Conservation (phyloP, 352 stramenopile genomes). For the Pythium aquatile region DNA sequence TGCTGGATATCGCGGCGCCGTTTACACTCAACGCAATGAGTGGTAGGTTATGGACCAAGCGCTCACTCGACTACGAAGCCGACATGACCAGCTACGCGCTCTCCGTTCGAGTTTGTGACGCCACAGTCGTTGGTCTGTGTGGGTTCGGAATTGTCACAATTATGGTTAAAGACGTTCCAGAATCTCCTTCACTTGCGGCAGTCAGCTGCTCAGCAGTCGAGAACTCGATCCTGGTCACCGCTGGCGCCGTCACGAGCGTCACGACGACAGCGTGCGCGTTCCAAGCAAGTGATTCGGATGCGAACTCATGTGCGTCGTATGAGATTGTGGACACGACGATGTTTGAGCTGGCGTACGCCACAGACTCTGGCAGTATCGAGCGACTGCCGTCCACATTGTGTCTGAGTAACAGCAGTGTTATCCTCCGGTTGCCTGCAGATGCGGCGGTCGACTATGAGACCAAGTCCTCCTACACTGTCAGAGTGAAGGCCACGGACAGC, state of each 20-base stretch:
- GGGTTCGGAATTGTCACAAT: conserved; percentile 37
- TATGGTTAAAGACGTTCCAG: conserved; percentile 32
- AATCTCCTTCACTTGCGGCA: conserved; percentile 32
- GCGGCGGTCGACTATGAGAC: conserved; percentile 40
- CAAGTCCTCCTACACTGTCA: conserved; percentile 32
- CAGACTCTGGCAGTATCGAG: conserved; percentile 4
- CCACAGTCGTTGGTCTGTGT: conserved; percentile 30
- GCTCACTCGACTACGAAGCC: conserved; percentile 45
- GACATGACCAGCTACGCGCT: conserved; percentile 35
- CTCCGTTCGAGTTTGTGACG: conserved; percentile 50
- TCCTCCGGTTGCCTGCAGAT: conserved; percentile 8
- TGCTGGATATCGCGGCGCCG: conserved; percentile 25
- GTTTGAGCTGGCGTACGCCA: conserved; percentile 20
- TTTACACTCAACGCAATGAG: conserved; percentile 22
- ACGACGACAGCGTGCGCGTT: conserved; percentile 32
- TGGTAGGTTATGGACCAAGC: conserved; percentile 37
- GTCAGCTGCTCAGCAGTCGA: conserved; percentile 43
- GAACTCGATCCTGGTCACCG: conserved; percentile 39
- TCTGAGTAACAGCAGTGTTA: conserved; percentile 18
- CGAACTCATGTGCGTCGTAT: conserved; percentile 45
- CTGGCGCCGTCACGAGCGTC: not conserved
- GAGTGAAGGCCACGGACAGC: conserved; percentile 33
- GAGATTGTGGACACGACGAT: conserved; percentile 25
- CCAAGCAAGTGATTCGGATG: conserved; percentile 41
- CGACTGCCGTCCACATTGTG: conserved; percentile 14